Percentiles rank a stretch among this genome's conserved stretches.
phyloP scores from a whole-genome alignment of 441 rosid genomes.

The Omphalea diandra region DNA sequence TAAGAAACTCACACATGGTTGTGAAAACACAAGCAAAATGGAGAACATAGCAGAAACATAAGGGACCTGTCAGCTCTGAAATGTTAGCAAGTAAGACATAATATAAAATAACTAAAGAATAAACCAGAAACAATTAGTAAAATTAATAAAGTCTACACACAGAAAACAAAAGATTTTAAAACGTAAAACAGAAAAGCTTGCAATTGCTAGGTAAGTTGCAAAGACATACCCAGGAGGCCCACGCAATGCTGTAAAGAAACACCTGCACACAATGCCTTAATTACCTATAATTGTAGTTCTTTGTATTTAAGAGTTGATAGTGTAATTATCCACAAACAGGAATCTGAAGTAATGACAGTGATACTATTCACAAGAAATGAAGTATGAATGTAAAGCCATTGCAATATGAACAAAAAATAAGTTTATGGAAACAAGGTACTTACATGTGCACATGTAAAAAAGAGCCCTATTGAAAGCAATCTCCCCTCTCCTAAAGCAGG shows the following conservation, averaged over 20 bases:
- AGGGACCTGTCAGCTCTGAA: constrained; percentile 56
- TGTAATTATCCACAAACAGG: neutral
- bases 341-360: no score
- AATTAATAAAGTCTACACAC: neutral
- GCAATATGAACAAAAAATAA: neutral
- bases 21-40: constrained; percentile 55
- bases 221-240: constrained; percentile 75
- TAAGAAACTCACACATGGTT: constrained; percentile 68
- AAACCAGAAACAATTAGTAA: neutral
- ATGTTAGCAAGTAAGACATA: constrained; percentile 23
- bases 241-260: constrained; percentile 71
- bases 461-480: constrained; percentile 71
- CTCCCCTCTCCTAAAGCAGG: constrained; percentile 72
- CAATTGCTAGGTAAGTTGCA: constrained; percentile 12
- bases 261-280: constrained; percentile 48
- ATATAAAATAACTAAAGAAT: neutral
- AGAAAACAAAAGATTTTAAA: no score
- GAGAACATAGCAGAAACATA: constrained; percentile 71
- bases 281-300: neutral
- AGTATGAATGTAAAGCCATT: neutral
- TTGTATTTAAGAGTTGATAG: neutral
- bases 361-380: neutral
- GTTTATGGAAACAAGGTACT: constrained; percentile 21
- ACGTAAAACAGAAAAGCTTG: no score
- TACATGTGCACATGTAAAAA: constrained; percentile 73